These are phyloP conservation scores for Aspergillus nanangensis DNA, from an alignment of 495 filamentous ascomycete genomes.

Conservation along the genomic window DNA sequence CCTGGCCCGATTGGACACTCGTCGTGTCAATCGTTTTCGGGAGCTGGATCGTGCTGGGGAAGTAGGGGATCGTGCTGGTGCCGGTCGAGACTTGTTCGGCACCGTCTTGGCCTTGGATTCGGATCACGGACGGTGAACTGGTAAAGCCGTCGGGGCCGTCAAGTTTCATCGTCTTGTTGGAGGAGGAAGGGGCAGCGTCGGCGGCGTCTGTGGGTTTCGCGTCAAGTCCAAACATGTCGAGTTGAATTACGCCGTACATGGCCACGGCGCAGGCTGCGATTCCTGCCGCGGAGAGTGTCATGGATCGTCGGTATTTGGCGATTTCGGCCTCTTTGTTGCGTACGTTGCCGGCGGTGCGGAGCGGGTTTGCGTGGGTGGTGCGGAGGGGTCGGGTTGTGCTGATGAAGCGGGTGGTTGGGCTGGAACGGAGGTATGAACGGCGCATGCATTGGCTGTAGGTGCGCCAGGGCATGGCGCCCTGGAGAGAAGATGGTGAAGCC, in stretches of 20 bases:
- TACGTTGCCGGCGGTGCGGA: slow-evolving; percentile 17
- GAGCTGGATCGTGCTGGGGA: slow-evolving; percentile 68
- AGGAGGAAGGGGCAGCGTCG: not conserved
- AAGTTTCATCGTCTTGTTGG: slow-evolving; percentile 24
- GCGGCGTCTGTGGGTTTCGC: slow-evolving; percentile 1
- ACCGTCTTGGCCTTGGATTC: slow-evolving; percentile 48
- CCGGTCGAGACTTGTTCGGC: slow-evolving; percentile 71
- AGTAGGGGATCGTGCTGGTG: slow-evolving; percentile 76
- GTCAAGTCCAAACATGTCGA: slow-evolving; percentile 35
- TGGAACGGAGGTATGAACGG: slow-evolving; percentile 18
- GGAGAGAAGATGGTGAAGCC: slow-evolving; percentile 15
- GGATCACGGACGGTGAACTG: slow-evolving; percentile 33
- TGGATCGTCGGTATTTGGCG: slow-evolving; percentile 26
- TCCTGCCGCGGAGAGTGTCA: slow-evolving; percentile 31
- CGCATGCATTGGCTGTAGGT: slow-evolving; percentile 29
- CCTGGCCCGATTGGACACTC: slow-evolving; percentile 36
- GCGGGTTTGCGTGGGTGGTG: slow-evolving; percentile 20
- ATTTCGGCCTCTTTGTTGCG: slow-evolving; percentile 16
- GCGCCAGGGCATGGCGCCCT: slow-evolving; percentile 25
- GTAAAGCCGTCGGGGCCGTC: slow-evolving; percentile 39
- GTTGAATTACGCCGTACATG: slow-evolving; percentile 37
- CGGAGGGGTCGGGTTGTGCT: slow-evolving; percentile 25
- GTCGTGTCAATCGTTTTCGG: slow-evolving; percentile 36
- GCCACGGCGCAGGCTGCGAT: slow-evolving; percentile 30
- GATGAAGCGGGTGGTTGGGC: slow-evolving; percentile 13